Base-by-base conservation (phyloP, 2,329 filamentous ascomycete species). In the Beauveria pseudobassiana region DNA sequence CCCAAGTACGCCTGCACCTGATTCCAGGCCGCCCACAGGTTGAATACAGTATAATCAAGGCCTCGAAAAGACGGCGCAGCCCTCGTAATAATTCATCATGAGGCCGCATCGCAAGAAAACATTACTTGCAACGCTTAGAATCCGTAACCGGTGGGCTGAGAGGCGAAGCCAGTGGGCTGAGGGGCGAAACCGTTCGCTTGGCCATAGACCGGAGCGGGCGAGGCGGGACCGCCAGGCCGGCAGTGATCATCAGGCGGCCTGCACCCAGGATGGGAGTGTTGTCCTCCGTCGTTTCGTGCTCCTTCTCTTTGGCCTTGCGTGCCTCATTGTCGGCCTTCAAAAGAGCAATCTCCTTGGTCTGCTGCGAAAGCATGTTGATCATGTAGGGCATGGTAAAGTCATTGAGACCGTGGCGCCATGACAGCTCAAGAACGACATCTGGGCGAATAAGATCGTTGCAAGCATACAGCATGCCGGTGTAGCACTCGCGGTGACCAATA, bases 311-410 rank as follows among this genome's bases (percentile, higher is more conserved):
- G 42, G 81, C 82, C 77, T 96, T 97, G 71, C 93, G 89, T 72
- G 93, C 90, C 76, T 99, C 96, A 72, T 98, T 99, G 77, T 99
- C 96, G 65, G 91, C 90, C 82, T 96, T 96, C 64, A 99, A 84
- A 63, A 82, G 75, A 63, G 92, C 86, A 67, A 99, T 88, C 62
- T 96, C 88, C 67, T 89, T 87, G 45, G 91, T 92, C 78, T 98
- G 93, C 76, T 96, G 92, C 68, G 88, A 86, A 65, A 99, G 82
- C 80, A 96, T 89, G 80, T 98, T 99, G 84, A 99, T 98, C 91
- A 99, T 96, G 82, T 96, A 99, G 20, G 95, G 95, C 96, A 99
- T 99, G 53, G 93, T 96, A 78, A 96, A 99, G 79, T 99, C 95
- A 70, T 88, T 87, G 45, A 99, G 88, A 63, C 92, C 91, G 73